Base-by-base conservation (phyloP, 73 alveolate species). In the Urostyla sp. region DNA sequence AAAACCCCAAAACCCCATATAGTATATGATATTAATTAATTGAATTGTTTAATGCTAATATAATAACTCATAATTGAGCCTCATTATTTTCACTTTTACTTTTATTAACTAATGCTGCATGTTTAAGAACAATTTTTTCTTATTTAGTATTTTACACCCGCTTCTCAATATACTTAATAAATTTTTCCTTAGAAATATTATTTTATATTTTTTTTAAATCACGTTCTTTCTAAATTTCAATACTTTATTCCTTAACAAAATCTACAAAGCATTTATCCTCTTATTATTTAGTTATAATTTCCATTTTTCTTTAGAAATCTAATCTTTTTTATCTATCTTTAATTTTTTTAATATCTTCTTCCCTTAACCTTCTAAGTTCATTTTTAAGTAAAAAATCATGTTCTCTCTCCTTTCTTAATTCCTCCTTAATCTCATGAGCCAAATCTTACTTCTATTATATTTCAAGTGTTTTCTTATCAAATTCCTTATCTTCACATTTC, bases 331-430 rank as follows among this genome's bases (percentile, higher is more conserved):
- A 27, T 28, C 91, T 52, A 23, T 83, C 91, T 13, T 67, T 40
- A 52, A 72, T 57, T 28, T 52, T 53, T 51, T 28, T 34, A 32
- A 83, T 83, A 43, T 83, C 91, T 32, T 83, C 82, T 13, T 83
- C 75, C 20, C 58, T 30, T 2, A 83, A 67, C 56, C 51, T 83
- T 1, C 91, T 10, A 26, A 30, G 61, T 35, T 83, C 91, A 20
- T 83, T 80, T 37, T 59, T 83, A 0, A 83, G 72, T 79, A 72
- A 43, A 32, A 72, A 52, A 26, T 58, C 87, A 45, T 83, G 91
- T 30, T 72, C 58, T 66, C 54, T 26, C 31, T 83, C 84, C 34
- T 61, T 10, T 18, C 43, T 53, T 31, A 20, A 72, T 55, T 81
- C 75, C 21, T 83, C 87, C 32, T 51, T 27, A 7, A 58, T 40